Base-by-base conservation (phyloP, 495 filamentous ascomycete species). In the Penicillium lagena region DNA sequence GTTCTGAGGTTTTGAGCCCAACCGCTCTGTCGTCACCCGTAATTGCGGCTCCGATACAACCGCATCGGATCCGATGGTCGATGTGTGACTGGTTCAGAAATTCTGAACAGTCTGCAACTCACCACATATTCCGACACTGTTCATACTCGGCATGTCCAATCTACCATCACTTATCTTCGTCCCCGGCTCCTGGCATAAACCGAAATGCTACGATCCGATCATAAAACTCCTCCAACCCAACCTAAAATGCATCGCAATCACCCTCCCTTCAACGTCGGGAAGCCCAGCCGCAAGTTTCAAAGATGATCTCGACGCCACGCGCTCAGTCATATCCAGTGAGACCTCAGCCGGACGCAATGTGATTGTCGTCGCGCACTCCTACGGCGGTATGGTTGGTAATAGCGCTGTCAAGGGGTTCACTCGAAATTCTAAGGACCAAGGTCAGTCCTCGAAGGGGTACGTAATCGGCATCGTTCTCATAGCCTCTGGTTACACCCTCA, bases 281-380 rank as follows among this genome's bases (percentile, higher is more conserved):
- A 54, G 70, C 59, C 52, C 64, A 43, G 30, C 52, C 39, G 60
- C 60, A 9, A 61, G 56, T 9, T 62, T 64, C 51, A 62, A 61
- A 53, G 60, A 64, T 39, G 56, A 64, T 35, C 35, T 67, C 9
- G 49, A 71, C 41, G 48, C 57, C 35, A 66, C 65, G 36, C 52
- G 56, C 22, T 46, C 54, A 15, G 69, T 60, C 11, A 65, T 68
- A 27, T 56, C 56, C 9, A 29, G 31, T 34, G 68, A 76, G 42
- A 59, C 60, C 33, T 48, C 31, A 12, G 14, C 47, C 22, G 64
- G 68, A 6, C 62, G 63, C 35, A 42, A 61, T 29, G 70, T 80
- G 7, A 59, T 79, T 3, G 52, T 80, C 33, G 43, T 79, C 7
- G 62, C 62, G 9, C 75, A 80, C 55, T 77, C 73, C 4, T 78